Conservation (phyloP, 148 eudicot genomes). For the Amaranthus cruentus region DNA sequence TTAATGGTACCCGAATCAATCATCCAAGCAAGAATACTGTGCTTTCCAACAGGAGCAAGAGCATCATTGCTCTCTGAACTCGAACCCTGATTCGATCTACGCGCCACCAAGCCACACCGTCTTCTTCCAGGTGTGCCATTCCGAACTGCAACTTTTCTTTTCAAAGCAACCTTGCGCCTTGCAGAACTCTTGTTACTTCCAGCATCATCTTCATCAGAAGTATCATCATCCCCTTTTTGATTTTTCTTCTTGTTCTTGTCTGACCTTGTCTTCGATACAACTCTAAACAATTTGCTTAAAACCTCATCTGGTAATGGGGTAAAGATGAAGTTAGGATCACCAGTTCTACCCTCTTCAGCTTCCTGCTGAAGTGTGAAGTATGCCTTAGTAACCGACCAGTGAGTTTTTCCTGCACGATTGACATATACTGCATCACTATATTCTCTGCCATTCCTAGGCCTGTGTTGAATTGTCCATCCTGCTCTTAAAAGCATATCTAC, state of each 20-base stretch:
- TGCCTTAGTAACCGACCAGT: conserved; percentile 87
- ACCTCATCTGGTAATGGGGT: conserved; percentile 61
- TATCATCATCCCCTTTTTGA: conserved; percentile 19
- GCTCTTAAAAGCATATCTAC: conserved; percentile 51
- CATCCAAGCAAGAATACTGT: conserved; percentile 82
- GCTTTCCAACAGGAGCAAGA: conserved; percentile 47
- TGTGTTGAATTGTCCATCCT: conserved; percentile 76
- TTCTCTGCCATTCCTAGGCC: conserved; percentile 52
- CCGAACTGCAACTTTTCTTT: conserved; percentile 32
- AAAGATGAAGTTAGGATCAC: conserved; percentile 39
- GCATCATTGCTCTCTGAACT: conserved; percentile 38
- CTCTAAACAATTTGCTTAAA: conserved; percentile 55
- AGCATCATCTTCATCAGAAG: conserved; percentile 20
- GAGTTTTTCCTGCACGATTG: conserved; percentile 47
- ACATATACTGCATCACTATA: conserved; percentile 73
- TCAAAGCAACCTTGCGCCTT: conserved; percentile 15
- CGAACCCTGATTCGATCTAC: conserved; percentile 46
- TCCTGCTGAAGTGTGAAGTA: conserved; percentile 45
- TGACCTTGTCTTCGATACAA: conserved; percentile 31
- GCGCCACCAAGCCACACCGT: conserved; percentile 62
- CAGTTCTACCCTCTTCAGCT: conserved; percentile 48
- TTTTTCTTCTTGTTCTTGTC: conserved; percentile 33
- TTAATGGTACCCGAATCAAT: conserved; percentile 60
- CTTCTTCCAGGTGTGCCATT: conserved; percentile 37
- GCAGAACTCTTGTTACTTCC: conserved; percentile 17